A percentile compares a stretch with the other conserved stretches of the same genome.
Evolutionary conservation across 108 stramenopile species (phyloP).

Genomic region (Bacterosira constricta): DNA sequence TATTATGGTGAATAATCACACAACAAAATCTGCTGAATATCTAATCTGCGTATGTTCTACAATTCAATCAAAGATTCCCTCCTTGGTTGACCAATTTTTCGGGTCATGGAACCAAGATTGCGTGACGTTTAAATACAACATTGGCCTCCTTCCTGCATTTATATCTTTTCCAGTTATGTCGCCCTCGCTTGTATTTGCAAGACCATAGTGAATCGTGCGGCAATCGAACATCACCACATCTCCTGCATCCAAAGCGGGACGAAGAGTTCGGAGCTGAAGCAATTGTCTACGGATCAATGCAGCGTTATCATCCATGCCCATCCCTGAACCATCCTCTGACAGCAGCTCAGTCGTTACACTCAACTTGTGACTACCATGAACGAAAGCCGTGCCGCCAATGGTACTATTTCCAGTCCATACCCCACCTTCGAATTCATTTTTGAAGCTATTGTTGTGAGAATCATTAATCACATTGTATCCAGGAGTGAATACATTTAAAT

Average conservation of each 20-base stretch:
- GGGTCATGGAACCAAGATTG: slow-evolving; percentile 89
- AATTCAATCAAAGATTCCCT: slow-evolving; percentile 32
- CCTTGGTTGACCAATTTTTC: slow-evolving; percentile 53
- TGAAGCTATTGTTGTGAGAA: slow-evolving; percentile 16
- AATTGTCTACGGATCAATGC: slow-evolving; percentile 22
- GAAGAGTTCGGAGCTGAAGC: slow-evolving; percentile 57
- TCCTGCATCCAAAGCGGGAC: slow-evolving; percentile 72
- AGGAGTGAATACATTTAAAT: slow-evolving; percentile 80
- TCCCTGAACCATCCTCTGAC: slow-evolving; percentile 17
- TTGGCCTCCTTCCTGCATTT: slow-evolving; percentile 56
- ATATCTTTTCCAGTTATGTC: slow-evolving; percentile 19
- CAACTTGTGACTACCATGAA: slow-evolving; percentile 76
- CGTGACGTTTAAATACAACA: slow-evolving; percentile 83
- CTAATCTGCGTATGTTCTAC: too few species aligned
- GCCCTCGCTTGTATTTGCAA: slow-evolving; percentile 68
- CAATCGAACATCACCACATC: slow-evolving; percentile 89
- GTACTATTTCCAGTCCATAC: slow-evolving; percentile 45
- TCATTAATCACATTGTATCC: slow-evolving; percentile 41
- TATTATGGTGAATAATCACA: too few species aligned
- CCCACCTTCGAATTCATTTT: slow-evolving; percentile 42
- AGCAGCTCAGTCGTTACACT: slow-evolving; percentile 57
- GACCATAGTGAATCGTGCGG: slow-evolving; percentile 83
- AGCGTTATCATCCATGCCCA: background rate
- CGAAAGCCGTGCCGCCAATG: slow-evolving; percentile 83
- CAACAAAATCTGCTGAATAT: too few species aligned